Evolutionary conservation across 345 rosid species (phyloP).

Genomic region (Erodium maritimum): DNA sequence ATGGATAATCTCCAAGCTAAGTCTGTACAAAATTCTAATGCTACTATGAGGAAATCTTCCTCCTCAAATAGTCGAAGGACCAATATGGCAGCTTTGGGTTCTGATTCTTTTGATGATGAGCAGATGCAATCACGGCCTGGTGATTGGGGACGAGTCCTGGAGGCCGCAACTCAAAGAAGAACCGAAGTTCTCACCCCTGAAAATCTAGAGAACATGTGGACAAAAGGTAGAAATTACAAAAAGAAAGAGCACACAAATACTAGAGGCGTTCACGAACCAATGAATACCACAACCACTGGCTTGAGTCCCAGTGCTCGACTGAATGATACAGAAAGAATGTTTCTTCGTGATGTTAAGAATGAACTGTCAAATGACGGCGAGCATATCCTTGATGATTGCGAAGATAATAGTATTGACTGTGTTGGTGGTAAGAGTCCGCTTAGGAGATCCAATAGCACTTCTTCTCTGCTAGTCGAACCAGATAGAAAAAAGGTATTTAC

Average conservation of each 20-base stretch:
- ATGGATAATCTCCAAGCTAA: conserved; percentile 14
- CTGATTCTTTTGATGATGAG: conserved; percentile 21
- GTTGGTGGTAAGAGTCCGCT: conserved; percentile 46
- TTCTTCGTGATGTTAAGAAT: conserved; percentile 17
- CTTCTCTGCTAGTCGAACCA: conserved; percentile 43
- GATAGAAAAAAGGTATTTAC: conserved; percentile 33
- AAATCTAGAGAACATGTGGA: conserved; percentile 98
- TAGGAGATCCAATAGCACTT: conserved; percentile 80
- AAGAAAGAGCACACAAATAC: conserved; percentile 50
- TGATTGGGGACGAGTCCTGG: conserved; percentile 76
- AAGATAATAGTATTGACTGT: conserved; percentile 12
- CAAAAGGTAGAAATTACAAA: conserved; percentile 87
- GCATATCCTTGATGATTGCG: conserved; percentile 17
- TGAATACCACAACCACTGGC: neutral
- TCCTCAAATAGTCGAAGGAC: conserved; percentile 29
- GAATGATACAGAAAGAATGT: conserved; percentile 15
- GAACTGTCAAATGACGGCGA: conserved; percentile 19
- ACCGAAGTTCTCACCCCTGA: conserved; percentile 96
- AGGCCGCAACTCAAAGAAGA: conserved; percentile 85
- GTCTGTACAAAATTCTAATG: conserved; percentile 13
- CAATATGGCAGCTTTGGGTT: conserved; percentile 16
- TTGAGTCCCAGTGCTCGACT: conserved; percentile 26
- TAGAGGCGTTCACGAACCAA: conserved; percentile 20
- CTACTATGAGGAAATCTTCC: conserved; percentile 17
- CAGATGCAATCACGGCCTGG: conserved; percentile 32